These are phyloP conservation scores for Fusarium guadeloupense DNA, from an alignment of 2,329 filamentous ascomycete genomes.

Conservation along the genomic window DNA sequence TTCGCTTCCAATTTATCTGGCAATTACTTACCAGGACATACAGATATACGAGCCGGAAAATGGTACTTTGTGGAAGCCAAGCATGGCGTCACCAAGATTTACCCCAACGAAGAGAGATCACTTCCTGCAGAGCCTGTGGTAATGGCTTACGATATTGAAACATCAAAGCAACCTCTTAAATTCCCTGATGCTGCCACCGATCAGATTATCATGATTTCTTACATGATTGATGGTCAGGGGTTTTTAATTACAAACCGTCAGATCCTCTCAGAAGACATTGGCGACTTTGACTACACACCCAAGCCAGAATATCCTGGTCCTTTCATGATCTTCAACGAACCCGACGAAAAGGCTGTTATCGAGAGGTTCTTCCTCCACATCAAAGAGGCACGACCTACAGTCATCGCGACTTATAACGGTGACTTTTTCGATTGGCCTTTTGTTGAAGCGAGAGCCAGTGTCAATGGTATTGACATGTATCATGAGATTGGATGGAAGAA, in stretches of 20 bases:
- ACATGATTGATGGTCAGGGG: conserved; percentile 99
- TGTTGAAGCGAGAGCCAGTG: conserved; percentile 90
- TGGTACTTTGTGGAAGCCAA: conserved; percentile 98
- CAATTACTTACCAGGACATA: conserved; percentile 15
- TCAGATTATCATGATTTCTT: conserved; percentile 99
- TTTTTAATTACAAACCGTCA: conserved; percentile 98
- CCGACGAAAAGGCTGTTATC: conserved; percentile 85
- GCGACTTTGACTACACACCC: conserved; percentile 97
- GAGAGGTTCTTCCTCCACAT: conserved; percentile 96
- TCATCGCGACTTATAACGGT: conserved; percentile 99
- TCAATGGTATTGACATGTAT: conserved; percentile 99
- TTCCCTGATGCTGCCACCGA: conserved; percentile 95
- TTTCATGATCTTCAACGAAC: conserved; percentile 98
- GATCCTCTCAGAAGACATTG: conserved; percentile 96
- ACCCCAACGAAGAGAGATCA: conserved; percentile 85
- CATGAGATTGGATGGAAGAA: conserved; percentile 97
- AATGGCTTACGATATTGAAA: conserved; percentile 99
- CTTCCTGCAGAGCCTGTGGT: conserved; percentile 96
- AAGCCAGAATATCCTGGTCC: conserved; percentile 94
- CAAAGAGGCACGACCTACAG: conserved; percentile 91
- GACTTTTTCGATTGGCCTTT: conserved; percentile 99
- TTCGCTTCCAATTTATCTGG: neutral
- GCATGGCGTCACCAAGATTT: conserved; percentile 85
- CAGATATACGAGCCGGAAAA: conserved; percentile 93
- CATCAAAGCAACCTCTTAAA: conserved; percentile 92